These are phyloP conservation scores for Sonneratia alba DNA, from an alignment of 345 rosid species.

Conservation along the genomic window DNA sequence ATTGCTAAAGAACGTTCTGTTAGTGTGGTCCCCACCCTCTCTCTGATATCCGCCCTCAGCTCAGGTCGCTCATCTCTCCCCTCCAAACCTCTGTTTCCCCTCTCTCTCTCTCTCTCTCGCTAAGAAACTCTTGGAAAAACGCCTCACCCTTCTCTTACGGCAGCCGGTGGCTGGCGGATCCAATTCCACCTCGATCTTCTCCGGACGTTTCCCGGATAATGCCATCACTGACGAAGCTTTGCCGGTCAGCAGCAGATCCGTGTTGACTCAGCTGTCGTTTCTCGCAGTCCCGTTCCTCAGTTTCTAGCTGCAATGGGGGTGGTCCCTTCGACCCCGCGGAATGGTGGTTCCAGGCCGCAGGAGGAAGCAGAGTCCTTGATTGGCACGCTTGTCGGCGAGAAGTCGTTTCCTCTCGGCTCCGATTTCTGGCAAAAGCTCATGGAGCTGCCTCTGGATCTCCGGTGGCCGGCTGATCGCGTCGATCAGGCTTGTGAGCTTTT, in stretches of 20 bases:
- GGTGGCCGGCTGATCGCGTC: constrained; percentile 61
- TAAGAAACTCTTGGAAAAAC: too few species aligned
- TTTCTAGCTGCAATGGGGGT: constrained; percentile 51
- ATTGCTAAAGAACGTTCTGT: too few species aligned
- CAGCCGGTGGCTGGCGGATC: not conserved
- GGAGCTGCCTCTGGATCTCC: constrained; percentile 66
- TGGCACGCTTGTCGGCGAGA: constrained; percentile 78
- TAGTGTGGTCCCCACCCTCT: too few species aligned
- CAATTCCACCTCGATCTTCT: not conserved
- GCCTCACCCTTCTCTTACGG: too few species aligned
- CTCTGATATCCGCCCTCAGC: too few species aligned
- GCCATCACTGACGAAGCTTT: constrained; percentile 3
- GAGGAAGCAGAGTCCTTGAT: constrained; percentile 69
- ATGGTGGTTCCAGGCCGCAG: constrained; percentile 19
- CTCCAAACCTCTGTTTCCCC: too few species aligned
- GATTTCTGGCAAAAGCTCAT: constrained; percentile 96
- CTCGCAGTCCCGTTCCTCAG: not conserved
- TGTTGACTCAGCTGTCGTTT: constrained; percentile 21
- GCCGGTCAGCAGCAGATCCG: constrained; percentile 23
- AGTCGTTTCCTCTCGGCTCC: constrained; percentile 71
- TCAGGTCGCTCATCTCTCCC: too few species aligned
- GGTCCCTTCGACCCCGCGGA: constrained; percentile 76
- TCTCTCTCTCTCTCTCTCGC: too few species aligned
- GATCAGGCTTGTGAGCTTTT: constrained; percentile 62
- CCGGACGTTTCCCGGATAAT: not conserved